phyloP scores from a whole-genome alignment of 495 filamentous ascomycete species.

The Ascobolus immersus region DNA sequence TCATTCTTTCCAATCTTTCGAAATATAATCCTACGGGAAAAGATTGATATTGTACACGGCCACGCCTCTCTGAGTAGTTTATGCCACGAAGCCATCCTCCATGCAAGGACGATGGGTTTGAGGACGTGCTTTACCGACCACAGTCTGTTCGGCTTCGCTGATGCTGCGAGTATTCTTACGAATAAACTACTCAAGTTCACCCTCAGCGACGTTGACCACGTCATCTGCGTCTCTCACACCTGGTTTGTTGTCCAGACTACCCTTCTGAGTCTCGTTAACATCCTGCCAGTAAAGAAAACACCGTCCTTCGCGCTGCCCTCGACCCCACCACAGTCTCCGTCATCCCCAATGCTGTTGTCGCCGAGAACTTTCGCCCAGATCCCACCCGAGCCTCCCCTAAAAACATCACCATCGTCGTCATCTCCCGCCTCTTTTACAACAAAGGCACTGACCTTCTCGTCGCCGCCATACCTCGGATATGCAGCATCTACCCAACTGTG shows the following conservation, averaged over 20 bases:
- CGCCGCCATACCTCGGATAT: conserved; percentile 76
- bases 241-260: conserved; percentile 31
- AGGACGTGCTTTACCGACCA: conserved; percentile 94
- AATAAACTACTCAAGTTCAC: conserved; percentile 94
- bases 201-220: conserved; percentile 89
- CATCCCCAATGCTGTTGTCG: conserved; percentile 90
- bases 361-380: conserved; percentile 69
- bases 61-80: conserved; percentile 78
- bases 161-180: conserved; percentile 82
- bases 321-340: conserved; percentile 94
- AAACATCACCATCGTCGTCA: conserved; percentile 75
- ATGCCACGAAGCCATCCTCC: conserved; percentile 83
- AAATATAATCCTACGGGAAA: conserved; percentile 78
- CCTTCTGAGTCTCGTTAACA: not conserved
- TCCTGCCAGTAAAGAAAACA: conserved; percentile 69
- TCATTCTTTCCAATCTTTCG: conserved; percentile 93
- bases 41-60: conserved; percentile 91
- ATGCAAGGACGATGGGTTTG: conserved; percentile 87
- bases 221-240: conserved; percentile 92
- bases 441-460: conserved; percentile 92
- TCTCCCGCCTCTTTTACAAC: conserved; percentile 94
- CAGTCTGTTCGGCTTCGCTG: conserved; percentile 91
- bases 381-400: conserved; percentile 13
- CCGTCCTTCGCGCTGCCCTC: conserved; percentile 75
- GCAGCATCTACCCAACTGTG: conserved; percentile 67